Evolutionary conservation across 116 monocot genomes (phyloP).

Genomic region (Dioscorea cayenensis): DNA sequence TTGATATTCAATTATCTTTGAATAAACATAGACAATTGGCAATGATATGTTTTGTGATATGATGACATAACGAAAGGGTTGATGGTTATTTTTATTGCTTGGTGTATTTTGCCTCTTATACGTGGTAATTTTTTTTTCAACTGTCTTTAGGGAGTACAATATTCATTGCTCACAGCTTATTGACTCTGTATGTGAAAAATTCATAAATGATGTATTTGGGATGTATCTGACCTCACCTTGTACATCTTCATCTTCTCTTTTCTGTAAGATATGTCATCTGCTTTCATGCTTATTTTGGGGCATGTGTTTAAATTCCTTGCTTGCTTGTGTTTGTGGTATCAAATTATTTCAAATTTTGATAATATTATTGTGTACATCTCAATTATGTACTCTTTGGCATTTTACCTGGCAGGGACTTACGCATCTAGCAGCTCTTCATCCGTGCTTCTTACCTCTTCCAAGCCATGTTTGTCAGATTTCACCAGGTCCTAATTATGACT

Average conservation of each 20-base stretch:
- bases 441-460: slow-evolving; percentile 76
- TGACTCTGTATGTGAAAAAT: neutral
- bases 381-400: neutral
- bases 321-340: neutral
- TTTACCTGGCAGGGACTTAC: slow-evolving; percentile 46
- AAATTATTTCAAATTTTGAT: neutral
- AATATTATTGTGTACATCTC: neutral
- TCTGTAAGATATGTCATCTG: neutral
- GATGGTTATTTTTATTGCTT: too few relatives aligned
- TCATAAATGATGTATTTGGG: neutral
- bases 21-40: too few relatives aligned
- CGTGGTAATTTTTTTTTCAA: neutral
- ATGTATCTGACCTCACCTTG: neutral
- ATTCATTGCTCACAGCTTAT: neutral
- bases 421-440: slow-evolving; percentile 39
- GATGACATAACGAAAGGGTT: too few relatives aligned
- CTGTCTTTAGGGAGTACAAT: neutral
- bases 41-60: too few relatives aligned
- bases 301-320: neutral
- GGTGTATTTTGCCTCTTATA: too few relatives aligned
- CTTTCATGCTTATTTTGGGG: neutral
- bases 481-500: slow-evolving; percentile 91
- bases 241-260: neutral
- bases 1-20: too few relatives aligned
- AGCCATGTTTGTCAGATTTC: slow-evolving; percentile 83